phyloP scores from a whole-genome alignment of 177 flowering plant species.

The Vitis hybrid region DNA sequence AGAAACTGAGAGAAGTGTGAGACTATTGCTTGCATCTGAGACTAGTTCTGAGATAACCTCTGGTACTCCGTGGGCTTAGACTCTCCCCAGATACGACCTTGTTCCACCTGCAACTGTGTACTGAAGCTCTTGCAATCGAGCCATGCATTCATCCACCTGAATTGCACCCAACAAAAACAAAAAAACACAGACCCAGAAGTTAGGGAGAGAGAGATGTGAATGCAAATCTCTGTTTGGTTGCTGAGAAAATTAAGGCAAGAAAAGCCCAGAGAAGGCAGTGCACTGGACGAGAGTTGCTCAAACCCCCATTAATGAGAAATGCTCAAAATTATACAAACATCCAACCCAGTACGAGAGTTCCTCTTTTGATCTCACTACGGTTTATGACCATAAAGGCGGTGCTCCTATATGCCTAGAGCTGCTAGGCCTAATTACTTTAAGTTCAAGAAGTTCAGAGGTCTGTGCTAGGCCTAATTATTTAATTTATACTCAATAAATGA shows the following conservation, averaged over 20 bases:
- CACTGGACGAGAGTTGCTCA: not conserved
- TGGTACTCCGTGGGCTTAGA: slow-evolving; percentile 78
- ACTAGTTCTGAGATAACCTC: slow-evolving; percentile 68
- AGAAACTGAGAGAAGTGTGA: not conserved
- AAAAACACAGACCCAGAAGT: not conserved
- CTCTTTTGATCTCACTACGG: no score
- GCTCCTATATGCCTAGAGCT: no score
- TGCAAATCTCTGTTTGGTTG: no score
- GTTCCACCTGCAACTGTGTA: slow-evolving; percentile 76
- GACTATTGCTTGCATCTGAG: slow-evolving; percentile 92
- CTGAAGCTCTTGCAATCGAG: slow-evolving; percentile 91
- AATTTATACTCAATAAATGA: no score
- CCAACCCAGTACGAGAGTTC: no score
- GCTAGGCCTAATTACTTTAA: no score
- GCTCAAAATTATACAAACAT: not conserved
- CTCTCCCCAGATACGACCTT: slow-evolving; percentile 56
- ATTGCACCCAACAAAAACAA: slow-evolving; percentile 8
- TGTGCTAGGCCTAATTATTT: no score
- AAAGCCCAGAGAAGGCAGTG: no score
- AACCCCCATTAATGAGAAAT: not conserved
- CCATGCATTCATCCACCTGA: slow-evolving; percentile 93
- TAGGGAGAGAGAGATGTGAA: no score
- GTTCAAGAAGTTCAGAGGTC: no score
- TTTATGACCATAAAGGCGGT: no score
- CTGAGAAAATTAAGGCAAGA: no score